These are phyloP conservation scores for Nematodospora anomalae DNA, from an alignment of 1,139 yeast species.

Conservation along the genomic window DNA sequence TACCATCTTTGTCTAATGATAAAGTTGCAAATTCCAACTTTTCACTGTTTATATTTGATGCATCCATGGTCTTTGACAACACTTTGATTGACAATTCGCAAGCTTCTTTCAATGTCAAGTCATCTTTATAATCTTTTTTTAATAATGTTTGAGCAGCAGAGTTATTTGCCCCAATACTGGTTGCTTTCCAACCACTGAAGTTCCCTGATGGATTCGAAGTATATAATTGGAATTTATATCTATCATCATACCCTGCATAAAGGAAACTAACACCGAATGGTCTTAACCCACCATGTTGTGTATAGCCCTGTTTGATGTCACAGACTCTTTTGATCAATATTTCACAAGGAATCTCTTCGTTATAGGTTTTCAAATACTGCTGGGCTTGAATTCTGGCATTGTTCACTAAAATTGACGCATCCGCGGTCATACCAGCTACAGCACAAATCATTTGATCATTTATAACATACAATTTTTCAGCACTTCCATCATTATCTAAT, in stretches of 20 bases:
- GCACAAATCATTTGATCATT: constrained; percentile 87
- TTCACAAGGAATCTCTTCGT: constrained; percentile 92
- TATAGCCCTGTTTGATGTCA: constrained; percentile 95
- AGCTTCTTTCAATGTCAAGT: constrained; percentile 73
- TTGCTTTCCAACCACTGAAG: constrained; percentile 98
- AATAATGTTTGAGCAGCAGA: constrained; percentile 94
- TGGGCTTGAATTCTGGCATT: constrained; percentile 88
- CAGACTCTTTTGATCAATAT: constrained; percentile 84
- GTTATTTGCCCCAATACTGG: constrained; percentile 94
- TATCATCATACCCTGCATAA: constrained; percentile 93
- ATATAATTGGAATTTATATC: constrained; percentile 87
- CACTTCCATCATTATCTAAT: constrained; percentile 88
- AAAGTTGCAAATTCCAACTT: constrained; percentile 87
- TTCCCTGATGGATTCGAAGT: constrained; percentile 97
- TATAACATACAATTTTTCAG: constrained; percentile 87
- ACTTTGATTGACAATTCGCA: constrained; percentile 88
- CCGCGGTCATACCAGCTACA: constrained; percentile 98
- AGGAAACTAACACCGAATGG: constrained; percentile 97
- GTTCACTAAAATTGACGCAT: constrained; percentile 88
- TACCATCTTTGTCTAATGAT: constrained; percentile 52
- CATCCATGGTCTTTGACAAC: constrained; percentile 91
- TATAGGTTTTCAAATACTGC: constrained; percentile 76
- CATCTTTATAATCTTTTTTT: constrained; percentile 93
- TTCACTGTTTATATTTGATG: constrained; percentile 59
- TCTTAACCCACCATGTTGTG: constrained; percentile 97